Percentiles rank a stretch among this genome's conserved stretches.
Evolutionary conservation across 139 green algal genomes (phyloP).

Genomic region (Spirogloea muscicola): DNA sequence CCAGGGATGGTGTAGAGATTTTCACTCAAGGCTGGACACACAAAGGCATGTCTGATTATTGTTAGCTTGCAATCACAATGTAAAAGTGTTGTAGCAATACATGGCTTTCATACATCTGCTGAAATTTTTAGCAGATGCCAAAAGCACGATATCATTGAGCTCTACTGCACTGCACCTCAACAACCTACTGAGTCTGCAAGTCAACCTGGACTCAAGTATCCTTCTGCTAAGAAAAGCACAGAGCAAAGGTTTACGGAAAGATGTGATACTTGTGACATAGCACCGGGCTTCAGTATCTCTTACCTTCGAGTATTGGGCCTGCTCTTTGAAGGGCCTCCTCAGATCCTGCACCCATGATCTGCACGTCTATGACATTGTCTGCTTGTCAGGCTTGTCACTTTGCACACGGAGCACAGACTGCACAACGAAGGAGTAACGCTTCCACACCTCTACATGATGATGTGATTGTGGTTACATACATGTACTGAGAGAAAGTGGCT

Average conservation of each 20-base stretch:
- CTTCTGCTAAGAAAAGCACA: neutral
- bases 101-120: too few species aligned
- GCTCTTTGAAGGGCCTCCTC: slow-evolving; percentile 6
- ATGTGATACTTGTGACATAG: too few species aligned
- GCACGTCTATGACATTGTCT: neutral
- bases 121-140: too few species aligned
- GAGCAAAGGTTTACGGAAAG: neutral
- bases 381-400: neutral
- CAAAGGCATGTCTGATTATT: neutral
- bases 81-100: neutral
- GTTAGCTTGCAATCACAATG: neutral
- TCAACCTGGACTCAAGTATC: neutral
- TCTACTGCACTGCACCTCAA: neutral
- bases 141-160: neutral
- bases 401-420: neutral
- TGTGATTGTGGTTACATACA: too few species aligned
- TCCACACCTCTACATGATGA: neutral
- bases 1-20: slow-evolving; percentile 45
- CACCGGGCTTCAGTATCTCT: neutral
- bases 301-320: slow-evolving; percentile 9
- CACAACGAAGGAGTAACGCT: neutral
- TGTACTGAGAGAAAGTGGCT: neutral
- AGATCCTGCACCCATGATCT: slow-evolving; percentile 22
- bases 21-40: slow-evolving; percentile 34
- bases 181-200: neutral